Evolutionary conservation across 2,329 filamentous ascomycete genomes (phyloP), one percentile per base, ranked within the genome.

Genomic region (Diaporthe citri): DNA sequence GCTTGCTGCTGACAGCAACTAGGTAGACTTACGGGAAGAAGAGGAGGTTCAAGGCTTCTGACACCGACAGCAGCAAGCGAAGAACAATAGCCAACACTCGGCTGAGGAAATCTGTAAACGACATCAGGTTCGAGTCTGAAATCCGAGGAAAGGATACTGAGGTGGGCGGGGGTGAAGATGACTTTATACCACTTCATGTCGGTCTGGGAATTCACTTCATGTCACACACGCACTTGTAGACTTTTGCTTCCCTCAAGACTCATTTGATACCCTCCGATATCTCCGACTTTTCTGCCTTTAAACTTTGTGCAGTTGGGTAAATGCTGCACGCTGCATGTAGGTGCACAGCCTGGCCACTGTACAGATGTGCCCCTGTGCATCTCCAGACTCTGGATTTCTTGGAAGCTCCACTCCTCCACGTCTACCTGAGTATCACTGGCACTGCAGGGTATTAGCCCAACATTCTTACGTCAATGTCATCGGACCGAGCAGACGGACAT

Each of bases 341-440:
- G 10, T 17, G 41, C 60, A 31, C 60, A 64, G 60, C 60, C 9
- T n/a, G 25, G 25, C 5, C 9, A n/a, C 17, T 13, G 60, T 17
- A 64, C 25, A 48, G 28, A 66, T 51, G 22, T 51, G 28, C 41
- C 43, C 28, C 20, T 51, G 43, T n/a, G 43, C 43, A 34, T 66
- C 28, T 51, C 41, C 62, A 66, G 43, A n/a, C 28, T 66, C 51
- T n/a, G 39, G 62, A 48, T 51, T 51, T 51, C 62, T 66, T 66
- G 62, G 62, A 15, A 66, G 43, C 28, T 51, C 62, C 62, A 66
- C 62, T 36, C 62, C 62, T 10, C 62, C 62, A 66, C 51, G 43
- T 25, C 22, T 48, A 36, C 43, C 28, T 13, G 20, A 36, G 20
- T 66, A 46, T 66, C 28, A 31, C 46, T 31, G 8, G 51, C 28